Base-by-base conservation (phyloP, 495 filamentous ascomycete species). In the Aspergillus olivimuriae region DNA sequence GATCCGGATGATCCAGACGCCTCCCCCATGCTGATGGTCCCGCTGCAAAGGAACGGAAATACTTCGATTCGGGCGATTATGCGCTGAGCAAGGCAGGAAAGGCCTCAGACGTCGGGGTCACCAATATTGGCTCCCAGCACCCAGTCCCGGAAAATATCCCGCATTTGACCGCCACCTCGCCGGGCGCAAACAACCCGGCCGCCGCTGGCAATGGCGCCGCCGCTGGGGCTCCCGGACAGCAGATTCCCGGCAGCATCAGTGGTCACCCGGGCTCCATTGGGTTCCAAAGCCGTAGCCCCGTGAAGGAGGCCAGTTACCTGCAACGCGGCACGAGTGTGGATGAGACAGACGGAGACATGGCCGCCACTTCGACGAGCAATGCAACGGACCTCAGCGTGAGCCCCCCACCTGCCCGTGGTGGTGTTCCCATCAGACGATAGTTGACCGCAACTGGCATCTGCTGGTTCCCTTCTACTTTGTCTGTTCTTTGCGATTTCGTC, bases 41-140 rank as follows among this genome's bases (percentile, higher is more conserved):
- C 11, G 15, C 14, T 50, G 31, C 38, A n/a, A 42, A 95, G 78
- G 90, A 95, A 63, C 90, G 94, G 68, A 98, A 97, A 73, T 98
- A 96, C 72, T 98, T 98, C 66, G 92, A 98, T 75, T 89, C 83
- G 41, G 91, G 91, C 55, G 91, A 97, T 69, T 97, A 97, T 52
- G 94, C 92, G 58, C 84, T 97, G 69, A 91, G 85, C 66, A 97
- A 98, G 75, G 94, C 92, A 34, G 92, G 94, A 63, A 98, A 97
- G 69, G 89, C 89, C 61, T 86, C 89, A 47, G 86, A 92, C 61
- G 84, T 91, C 55, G 92, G 91, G 58, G 88, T 94, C 24, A 92
- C 91, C 62, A 84, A 81, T 60, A 87, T 98, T 60, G 92, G 92
- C 52, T 87, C 84, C 50, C 84, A 94, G 64, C 92, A 98, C 66